Evolutionary conservation across 2,329 filamentous ascomycete genomes (phyloP).

Genomic region (Fusarium brachygibbosum): DNA sequence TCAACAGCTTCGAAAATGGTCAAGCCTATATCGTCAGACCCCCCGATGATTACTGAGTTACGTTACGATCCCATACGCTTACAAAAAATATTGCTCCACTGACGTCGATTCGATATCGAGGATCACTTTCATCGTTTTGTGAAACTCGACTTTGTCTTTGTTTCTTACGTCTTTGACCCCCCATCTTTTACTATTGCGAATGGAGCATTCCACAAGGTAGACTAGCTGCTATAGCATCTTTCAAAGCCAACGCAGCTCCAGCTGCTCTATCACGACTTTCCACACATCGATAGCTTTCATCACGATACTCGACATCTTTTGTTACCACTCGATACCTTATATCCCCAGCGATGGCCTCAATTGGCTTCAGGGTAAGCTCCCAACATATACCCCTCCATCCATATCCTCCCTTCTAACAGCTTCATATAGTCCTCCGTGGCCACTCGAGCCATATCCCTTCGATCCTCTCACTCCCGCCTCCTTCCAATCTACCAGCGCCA

Average conservation of each 20-base stretch:
- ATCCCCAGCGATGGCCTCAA: conserved; percentile 37
- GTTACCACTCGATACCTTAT: not conserved
- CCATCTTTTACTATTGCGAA: not conserved
- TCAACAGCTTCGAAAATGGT: conserved; percentile 14
- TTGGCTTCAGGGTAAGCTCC: conserved; percentile 46
- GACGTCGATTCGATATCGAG: conserved; percentile 23
- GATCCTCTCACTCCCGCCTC: conserved; percentile 30
- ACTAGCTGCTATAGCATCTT: conserved; percentile 16
- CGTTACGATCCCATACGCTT: conserved; percentile 12
- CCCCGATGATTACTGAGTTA: conserved; percentile 26
- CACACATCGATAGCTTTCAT: conserved; percentile 1
- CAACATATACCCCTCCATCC: not conserved
- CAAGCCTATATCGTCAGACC: conserved; percentile 24
- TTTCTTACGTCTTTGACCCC: not conserved
- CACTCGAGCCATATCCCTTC: conserved; percentile 42
- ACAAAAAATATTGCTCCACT: conserved; percentile 35
- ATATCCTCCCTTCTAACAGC: conserved; percentile 24
- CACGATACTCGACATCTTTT: not conserved
- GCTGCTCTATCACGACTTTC: conserved; percentile 21
- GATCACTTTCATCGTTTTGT: not conserved
- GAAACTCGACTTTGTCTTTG: not conserved
- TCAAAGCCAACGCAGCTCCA: conserved; percentile 33
- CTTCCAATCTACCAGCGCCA: conserved; percentile 21
- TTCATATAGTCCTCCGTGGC: conserved; percentile 37
- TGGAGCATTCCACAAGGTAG: conserved; percentile 28